Evolutionary conservation across 2,329 filamentous ascomycete genomes (phyloP).

Genomic region (Neopestalotiopsis sp.): DNA sequence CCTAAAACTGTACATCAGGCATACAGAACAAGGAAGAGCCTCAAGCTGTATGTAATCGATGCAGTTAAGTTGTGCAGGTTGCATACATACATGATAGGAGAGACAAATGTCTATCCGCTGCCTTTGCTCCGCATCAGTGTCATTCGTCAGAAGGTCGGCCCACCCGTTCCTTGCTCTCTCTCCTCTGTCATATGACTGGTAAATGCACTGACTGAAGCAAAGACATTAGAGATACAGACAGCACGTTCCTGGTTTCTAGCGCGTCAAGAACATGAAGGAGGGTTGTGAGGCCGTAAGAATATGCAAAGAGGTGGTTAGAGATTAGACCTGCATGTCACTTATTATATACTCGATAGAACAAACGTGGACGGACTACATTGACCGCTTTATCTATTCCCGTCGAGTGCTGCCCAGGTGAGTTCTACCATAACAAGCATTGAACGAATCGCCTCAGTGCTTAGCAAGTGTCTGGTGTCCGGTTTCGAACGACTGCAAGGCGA

Average conservation of each 20-base stretch:
- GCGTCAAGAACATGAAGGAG: no score
- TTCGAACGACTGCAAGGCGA: neutral
- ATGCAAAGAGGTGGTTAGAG: neutral
- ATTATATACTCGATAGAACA: neutral
- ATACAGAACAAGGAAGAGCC: neutral
- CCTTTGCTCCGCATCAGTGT: neutral
- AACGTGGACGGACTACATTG: neutral
- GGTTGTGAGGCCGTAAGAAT: no score
- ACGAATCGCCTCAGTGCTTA: neutral
- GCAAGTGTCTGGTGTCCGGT: neutral
- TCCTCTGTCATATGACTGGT: neutral
- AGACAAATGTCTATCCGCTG: neutral
- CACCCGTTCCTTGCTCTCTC: neutral
- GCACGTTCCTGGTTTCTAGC: no score
- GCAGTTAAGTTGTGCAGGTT: neutral
- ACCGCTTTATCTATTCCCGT: neutral
- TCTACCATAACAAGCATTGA: neutral
- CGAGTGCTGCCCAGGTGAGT: neutral
- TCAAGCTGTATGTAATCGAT: neutral
- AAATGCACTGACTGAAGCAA: neutral
- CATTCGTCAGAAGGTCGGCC: neutral
- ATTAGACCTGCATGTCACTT: neutral
- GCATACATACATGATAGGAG: neutral
- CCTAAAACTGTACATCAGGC: neutral
- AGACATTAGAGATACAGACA: no score